These are phyloP conservation scores for Vickermania ingenoplastis DNA, from an alignment of 208 protist species.

Conservation along the genomic window DNA sequence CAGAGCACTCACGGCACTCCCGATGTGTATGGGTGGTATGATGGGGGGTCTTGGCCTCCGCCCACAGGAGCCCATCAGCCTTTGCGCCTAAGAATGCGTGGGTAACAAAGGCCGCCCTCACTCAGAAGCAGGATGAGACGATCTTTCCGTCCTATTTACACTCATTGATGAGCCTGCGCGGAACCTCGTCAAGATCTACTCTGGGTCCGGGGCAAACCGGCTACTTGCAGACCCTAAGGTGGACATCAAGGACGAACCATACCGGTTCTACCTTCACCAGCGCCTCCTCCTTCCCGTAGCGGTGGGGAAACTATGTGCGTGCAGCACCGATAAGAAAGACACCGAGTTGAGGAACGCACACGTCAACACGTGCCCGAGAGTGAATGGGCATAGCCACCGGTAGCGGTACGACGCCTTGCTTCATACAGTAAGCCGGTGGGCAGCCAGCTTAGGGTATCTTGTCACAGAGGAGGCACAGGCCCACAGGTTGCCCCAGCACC, in stretches of 20 bases:
- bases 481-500: too few species aligned
- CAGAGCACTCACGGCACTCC: constrained; percentile 7
- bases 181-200: constrained; percentile 13
- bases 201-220: constrained; percentile 10
- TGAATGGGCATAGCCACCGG: too few species aligned
- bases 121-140: constrained; percentile 4
- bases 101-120: constrained; percentile 8
- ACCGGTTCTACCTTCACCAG: constrained; percentile 9
- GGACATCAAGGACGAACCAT: constrained; percentile 5
- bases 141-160: background rate
- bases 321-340: too few species aligned
- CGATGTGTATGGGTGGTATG: constrained; percentile 11
- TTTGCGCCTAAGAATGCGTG: constrained; percentile 12
- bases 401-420: too few species aligned
- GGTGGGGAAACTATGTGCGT: too few species aligned
- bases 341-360: too few species aligned
- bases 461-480: too few species aligned
- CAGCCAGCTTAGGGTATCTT: too few species aligned
- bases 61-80: constrained; percentile 7
- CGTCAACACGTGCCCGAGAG: too few species aligned
- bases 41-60: constrained; percentile 16
- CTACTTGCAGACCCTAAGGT: too few species aligned
- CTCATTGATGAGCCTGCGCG: constrained; percentile 14
- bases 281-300: constrained; percentile 15
- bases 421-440: too few species aligned